Base-by-base conservation (phyloP, 768 basidiomycete genomes). In the Daedaleopsis nitida region DNA sequence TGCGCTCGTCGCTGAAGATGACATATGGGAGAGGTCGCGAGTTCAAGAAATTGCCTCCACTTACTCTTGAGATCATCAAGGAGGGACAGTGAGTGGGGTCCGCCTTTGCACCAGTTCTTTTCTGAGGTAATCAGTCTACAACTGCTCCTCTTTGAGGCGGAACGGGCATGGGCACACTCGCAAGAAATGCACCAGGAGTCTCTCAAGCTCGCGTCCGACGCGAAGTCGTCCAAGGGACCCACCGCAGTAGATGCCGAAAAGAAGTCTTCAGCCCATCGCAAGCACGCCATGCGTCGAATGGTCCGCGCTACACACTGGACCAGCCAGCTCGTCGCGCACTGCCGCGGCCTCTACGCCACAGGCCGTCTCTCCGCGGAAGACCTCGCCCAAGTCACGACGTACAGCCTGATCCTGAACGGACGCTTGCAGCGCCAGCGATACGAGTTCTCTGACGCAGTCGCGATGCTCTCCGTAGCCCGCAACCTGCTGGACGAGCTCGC, bases 141-240 rank as follows among this genome's bases (percentile, higher is more conserved):
- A 67, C 81, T 97, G 12, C 76, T 95, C 49, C 81, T 98, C 10
- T 88, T 95, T 68, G 94, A 97, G 72, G 85, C 94, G 10, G 96
- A 98, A 72, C 86, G 96, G 47, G 92, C 94, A 34, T 94, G 94
- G 87, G 87, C 92, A 1, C 86, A 94, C 74, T 87, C 94, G 5
- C 92, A 96, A 72, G 91, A 92, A 55, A 84, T 96, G 47, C 72
- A 78, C 21, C 70, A 80, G 2, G 76, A 81, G 50, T 77, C 87
- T 19, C 70, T 80, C n/a, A 74, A 80, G 54, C 81, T 83, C 54
- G 76, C 78, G 19, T 84, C 85, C 68, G 67, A 24, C 42, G 64
- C 59, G 21, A 65, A 60, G 44, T 38, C 56, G 1, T 39, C 57
- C n/a, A 67, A 68, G 17, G 62, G 38, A 3, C 59, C 55, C 73